Evolutionary conservation across 2,329 filamentous ascomycete genomes (phyloP).

Genomic region (Scedosporium minutisporum): DNA sequence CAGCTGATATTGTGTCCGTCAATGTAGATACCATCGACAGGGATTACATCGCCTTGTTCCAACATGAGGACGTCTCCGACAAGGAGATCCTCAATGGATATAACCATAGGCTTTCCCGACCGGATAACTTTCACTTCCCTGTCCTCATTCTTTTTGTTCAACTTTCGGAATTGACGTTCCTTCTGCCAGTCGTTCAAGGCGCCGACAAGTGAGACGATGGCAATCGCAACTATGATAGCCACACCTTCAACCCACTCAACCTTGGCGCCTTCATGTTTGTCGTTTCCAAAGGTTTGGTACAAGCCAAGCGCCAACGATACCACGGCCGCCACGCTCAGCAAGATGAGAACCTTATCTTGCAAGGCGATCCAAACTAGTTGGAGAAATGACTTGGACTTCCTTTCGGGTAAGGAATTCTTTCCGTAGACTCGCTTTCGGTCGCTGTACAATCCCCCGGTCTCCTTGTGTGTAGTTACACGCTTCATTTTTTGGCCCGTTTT

Average conservation of each 20-base stretch:
- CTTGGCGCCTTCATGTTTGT: slow-evolving; percentile 27
- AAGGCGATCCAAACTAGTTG: slow-evolving; percentile 57
- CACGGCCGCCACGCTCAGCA: slow-evolving; percentile 55
- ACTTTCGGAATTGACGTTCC: slow-evolving; percentile 53
- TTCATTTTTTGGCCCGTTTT: slow-evolving; percentile 1
- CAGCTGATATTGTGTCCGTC: slow-evolving; percentile 44
- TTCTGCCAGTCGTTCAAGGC: slow-evolving; percentile 60
- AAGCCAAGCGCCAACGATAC: slow-evolving; percentile 58
- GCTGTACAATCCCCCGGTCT: slow-evolving; percentile 14
- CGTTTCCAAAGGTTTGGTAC: slow-evolving; percentile 51
- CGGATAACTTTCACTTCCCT: slow-evolving; percentile 56
- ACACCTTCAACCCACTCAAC: slow-evolving; percentile 61
- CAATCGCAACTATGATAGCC: slow-evolving; percentile 54
- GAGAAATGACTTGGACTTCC: slow-evolving; percentile 52
- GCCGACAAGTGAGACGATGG: slow-evolving; percentile 54
- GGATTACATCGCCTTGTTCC: slow-evolving; percentile 59
- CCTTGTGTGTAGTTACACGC: background rate
- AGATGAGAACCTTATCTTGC: slow-evolving; percentile 58
- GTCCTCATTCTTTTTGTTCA: slow-evolving; percentile 54
- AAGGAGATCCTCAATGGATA: slow-evolving; percentile 58
- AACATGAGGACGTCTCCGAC: slow-evolving; percentile 62
- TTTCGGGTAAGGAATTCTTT: slow-evolving; percentile 52
- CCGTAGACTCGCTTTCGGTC: slow-evolving; percentile 50
- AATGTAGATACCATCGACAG: slow-evolving; percentile 61
- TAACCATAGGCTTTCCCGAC: slow-evolving; percentile 52